Base-by-base conservation (phyloP, 345 rosid species). In the Gossypioides kirkii region DNA sequence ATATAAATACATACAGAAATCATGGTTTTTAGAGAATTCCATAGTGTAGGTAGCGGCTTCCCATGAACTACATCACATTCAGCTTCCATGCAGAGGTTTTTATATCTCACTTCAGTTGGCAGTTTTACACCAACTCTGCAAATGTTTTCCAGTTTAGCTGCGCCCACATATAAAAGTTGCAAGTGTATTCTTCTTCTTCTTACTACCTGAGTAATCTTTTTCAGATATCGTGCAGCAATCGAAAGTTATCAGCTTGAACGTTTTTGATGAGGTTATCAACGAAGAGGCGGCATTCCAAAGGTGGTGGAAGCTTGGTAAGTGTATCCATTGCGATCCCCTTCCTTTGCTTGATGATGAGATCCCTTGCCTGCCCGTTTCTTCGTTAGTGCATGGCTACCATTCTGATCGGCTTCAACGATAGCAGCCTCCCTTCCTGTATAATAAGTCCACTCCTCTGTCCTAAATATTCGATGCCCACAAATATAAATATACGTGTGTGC, bases 11-110 rank as follows among this genome's bases (percentile, higher is more conserved):
- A 56, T 22, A 56, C 93, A 55, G 80, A 69, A 76, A 88, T 20
- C 16, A 78, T 6, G 61, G 70, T 55, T 79, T 70, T 83, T 6
- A 82, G 55, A 6, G 96, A 78, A 77, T 86, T 90, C 94, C 96
- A 92, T 3, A 92, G 81, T 60, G 94, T 90, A 17, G 96, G 96
- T 69, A 90, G 93, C 0, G 98, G 89, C 79, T 83, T 90, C 54
- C 96, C 96, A 68, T 80, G 81, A 74, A 87, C 87, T 10, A 93
- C 82, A 49, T 87, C 82, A 26, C 91, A 86, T 46, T 85, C 82
- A 46, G 91, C 91, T 70, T 89, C 93, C 11, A 93, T 85, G 0
- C 77, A 49, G 41, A 90, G 77, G 67, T 88, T 77, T 54, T 69
- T 74, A 74, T 82, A 89, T 76, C 94, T 87, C 63, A 90, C 90